These are phyloP conservation scores for Coemansia umbellata DNA, from an alignment of 192 early-diverging fungal genomes.

Conservation along the genomic window DNA sequence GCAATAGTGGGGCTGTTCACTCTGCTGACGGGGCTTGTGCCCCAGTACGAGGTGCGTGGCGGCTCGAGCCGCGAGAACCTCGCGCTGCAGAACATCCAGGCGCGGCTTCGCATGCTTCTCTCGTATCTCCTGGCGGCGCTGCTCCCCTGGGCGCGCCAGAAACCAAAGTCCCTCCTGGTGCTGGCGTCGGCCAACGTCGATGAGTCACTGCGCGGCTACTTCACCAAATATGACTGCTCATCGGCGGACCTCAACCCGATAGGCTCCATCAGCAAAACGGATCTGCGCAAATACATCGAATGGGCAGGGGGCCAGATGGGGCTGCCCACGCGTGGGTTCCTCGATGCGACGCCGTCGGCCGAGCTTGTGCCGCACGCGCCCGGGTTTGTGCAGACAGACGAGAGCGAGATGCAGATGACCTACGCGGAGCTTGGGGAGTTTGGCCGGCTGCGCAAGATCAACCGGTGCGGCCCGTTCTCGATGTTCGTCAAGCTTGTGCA, in stretches of 20 bases:
- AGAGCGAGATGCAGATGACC: constrained; percentile 98
- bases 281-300: constrained; percentile 79
- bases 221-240: constrained; percentile 99
- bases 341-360: constrained; percentile 86
- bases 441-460: constrained; percentile 85
- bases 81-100: constrained; percentile 97
- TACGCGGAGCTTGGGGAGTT: constrained; percentile 90
- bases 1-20: constrained; percentile 75
- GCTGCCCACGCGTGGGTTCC: constrained; percentile 72
- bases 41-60: constrained; percentile 79
- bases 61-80: constrained; percentile 84
- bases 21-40: constrained; percentile 67
- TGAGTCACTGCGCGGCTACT: constrained; percentile 92
- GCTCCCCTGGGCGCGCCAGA: constrained; percentile 73
- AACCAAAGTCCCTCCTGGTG: constrained; percentile 75
- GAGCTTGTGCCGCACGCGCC: constrained; percentile 91
- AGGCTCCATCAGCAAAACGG: constrained; percentile 86
- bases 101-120: constrained; percentile 90
- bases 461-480: constrained; percentile 83
- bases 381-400: constrained; percentile 82
- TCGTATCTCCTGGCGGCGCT: constrained; percentile 95
- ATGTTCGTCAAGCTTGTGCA: constrained; percentile 92
- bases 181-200: constrained; percentile 97
- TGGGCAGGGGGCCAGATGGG: constrained; percentile 62
- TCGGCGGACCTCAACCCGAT: constrained; percentile 97